A percentile compares a stretch with the other conserved stretches of the same genome.
These are phyloP conservation scores for Ustilago sp. DNA, from an alignment of 1,284 basidiomycete species.

Conservation along the genomic window DNA sequence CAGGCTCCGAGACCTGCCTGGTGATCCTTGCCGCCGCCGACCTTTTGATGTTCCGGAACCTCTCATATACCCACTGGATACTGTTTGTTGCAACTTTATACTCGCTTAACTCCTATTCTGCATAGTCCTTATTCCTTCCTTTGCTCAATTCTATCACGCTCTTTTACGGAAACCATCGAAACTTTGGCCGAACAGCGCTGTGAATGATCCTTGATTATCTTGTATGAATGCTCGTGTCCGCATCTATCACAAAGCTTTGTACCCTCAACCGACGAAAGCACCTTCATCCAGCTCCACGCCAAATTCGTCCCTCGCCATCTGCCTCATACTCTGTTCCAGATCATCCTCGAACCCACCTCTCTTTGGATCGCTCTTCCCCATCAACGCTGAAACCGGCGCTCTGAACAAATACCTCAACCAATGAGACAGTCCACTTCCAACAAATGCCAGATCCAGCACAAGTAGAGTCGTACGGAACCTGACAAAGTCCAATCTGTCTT, in stretches of 20 bases:
- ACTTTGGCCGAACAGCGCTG: neutral
- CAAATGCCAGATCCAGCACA: constrained; percentile 55
- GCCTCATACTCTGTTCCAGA: constrained; percentile 58
- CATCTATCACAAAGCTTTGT: no score
- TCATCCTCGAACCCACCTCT: constrained; percentile 63
- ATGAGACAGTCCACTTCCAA: constrained; percentile 37
- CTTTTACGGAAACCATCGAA: neutral
- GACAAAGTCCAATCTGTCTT: constrained; percentile 50
- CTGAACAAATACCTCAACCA: constrained; percentile 44
- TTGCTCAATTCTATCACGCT: constrained; percentile 11
- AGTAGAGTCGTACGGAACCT: constrained; percentile 56
- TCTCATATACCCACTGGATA: constrained; percentile 7
- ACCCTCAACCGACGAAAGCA: constrained; percentile 50
- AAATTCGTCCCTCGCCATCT: constrained; percentile 60
- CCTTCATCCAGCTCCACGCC: constrained; percentile 61
- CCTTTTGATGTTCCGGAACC: neutral
- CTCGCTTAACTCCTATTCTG: constrained; percentile 1
- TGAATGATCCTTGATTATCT: neutral
- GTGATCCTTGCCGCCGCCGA: constrained; percentile 4
- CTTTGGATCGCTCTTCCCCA: constrained; percentile 34
- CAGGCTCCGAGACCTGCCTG: constrained; percentile 38
- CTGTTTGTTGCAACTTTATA: neutral
- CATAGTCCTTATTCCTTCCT: neutral
- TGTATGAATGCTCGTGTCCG: neutral
- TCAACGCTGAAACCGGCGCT: constrained; percentile 26